These are phyloP conservation scores for Pythium guiyangense DNA, from an alignment of 352 stramenopile genomes.

Conservation along the genomic window DNA sequence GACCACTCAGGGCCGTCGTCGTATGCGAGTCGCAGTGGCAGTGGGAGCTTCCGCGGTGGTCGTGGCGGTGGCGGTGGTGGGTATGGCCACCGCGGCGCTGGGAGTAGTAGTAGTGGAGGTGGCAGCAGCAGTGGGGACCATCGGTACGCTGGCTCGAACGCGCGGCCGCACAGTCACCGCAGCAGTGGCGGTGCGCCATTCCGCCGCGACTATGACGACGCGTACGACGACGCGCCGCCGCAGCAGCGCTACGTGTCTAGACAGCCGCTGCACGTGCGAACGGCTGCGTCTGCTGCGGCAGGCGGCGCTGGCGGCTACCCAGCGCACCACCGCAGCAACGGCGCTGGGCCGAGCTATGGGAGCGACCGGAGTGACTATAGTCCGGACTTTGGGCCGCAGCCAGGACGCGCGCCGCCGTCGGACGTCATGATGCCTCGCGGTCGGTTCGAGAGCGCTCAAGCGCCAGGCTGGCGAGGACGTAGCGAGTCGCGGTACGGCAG, in stretches of 20 bases:
- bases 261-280: slow-evolving; percentile 11
- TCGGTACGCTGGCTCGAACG: neutral
- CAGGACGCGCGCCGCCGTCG: neutral
- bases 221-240: slow-evolving; percentile 1
- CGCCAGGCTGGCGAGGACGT: neutral
- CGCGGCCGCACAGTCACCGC: neutral
- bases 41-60: slow-evolving; percentile 9
- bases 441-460: neutral
- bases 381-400: slow-evolving; percentile 7
- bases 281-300: neutral
- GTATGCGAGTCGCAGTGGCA: slow-evolving; percentile 1
- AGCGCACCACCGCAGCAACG: slow-evolving; percentile 1
- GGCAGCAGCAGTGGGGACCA: slow-evolving; percentile 1
- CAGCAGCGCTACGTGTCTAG: slow-evolving; percentile 1
- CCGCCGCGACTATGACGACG: slow-evolving; percentile 7
- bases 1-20: slow-evolving; percentile 3
- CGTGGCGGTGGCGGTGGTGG: slow-evolving; percentile 6
- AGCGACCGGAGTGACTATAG: slow-evolving; percentile 11
- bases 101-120: slow-evolving; percentile 3
- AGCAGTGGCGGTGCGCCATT: neutral
- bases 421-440: neutral
- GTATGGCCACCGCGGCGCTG: neutral
- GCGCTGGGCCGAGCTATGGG: slow-evolving; percentile 1
- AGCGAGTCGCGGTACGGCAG: slow-evolving; percentile 1
- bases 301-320: neutral